Base-by-base conservation (phyloP, 306 rosid genomes). In the Cotoneaster glaucophyllus region DNA sequence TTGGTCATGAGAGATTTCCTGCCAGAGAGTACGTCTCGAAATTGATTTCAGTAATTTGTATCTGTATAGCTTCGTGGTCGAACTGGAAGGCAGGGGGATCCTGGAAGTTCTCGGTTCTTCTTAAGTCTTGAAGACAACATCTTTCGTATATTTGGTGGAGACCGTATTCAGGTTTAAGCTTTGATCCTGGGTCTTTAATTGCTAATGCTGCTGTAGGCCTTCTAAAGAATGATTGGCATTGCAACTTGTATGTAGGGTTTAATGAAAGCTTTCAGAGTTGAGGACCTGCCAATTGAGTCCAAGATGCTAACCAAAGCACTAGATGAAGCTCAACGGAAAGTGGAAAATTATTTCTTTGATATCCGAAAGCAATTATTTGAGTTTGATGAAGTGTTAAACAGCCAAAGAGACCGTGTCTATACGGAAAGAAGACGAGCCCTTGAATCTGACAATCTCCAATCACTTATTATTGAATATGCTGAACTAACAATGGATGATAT, bases 251-350 rank as follows among this genome's bases (percentile, higher is more conserved):
- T 82, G 68, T 73, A 95, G 98, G 98, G 97, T 86, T 84, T 95
- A 76, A 95, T 92, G 98, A 88, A 83, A 74, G 98, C 98, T 48
- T 95, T 95, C 71, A 90, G 97, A 90, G 97, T 95, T 69, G 98
- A 95, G 82, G 97, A 95, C 82, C 89, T 95, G 39, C 98, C 98
- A 74, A 95, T 95, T 34, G 98, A 95, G 78, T 95, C 98, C 75
- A 87, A 87, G 92, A 95, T 95, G 97, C 83, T 95, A 81, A 95
- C 98, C 79, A 95, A 92, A 88, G 97, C 98, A 85, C 88, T 95
- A 56, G 97, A 92, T 82, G 98, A 95, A 86, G 98, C 98, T 81
- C 98, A 95, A 77, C 84, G 96, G 81, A 95, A 95, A 90, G 98
- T 95, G 69, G 97, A 95, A 84, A 95, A 90, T 79, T 95, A 95